phyloP scores from a whole-genome alignment of 1,284 basidiomycete species.

The Ganoderma sinense region DNA sequence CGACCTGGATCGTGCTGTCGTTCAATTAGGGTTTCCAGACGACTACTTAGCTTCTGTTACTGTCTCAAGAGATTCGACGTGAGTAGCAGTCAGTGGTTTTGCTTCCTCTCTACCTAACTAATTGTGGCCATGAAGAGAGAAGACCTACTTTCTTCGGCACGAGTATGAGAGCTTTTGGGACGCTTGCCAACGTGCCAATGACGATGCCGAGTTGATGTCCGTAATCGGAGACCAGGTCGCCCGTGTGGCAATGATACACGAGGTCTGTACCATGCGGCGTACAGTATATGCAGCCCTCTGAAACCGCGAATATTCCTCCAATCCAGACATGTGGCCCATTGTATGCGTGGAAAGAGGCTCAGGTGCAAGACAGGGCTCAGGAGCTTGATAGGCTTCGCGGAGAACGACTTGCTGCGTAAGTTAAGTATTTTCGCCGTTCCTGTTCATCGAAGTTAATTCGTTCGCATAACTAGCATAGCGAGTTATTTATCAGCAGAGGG shows the following conservation, averaged over 20 bases:
- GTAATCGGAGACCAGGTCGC: neutral
- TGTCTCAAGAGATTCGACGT: neutral
- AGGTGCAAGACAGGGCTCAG: neutral
- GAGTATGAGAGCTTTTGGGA: neutral
- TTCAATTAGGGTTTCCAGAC: neutral
- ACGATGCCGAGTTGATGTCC: neutral
- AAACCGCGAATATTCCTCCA: neutral
- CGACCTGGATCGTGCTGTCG: neutral
- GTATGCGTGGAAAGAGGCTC: neutral
- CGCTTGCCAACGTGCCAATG: neutral
- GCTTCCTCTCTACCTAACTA: neutral
- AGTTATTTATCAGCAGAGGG: neutral
- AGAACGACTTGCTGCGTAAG: neutral
- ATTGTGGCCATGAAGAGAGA: neutral
- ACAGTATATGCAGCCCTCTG: neutral
- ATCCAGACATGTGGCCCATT: neutral
- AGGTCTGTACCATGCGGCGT: neutral
- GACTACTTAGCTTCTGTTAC: neutral
- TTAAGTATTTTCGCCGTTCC: neutral
- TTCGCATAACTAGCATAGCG: neutral
- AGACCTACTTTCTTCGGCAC: neutral
- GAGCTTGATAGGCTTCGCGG: slow-evolving; percentile 1
- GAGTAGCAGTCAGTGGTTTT: neutral
- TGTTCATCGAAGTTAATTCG: neutral
- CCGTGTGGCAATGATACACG: neutral